A percentile compares a stretch with the other conserved stretches of the same genome.
These are phyloP conservation scores for Brettanomyces bruxellensis DNA, from an alignment of 805 yeast species.

Conservation along the genomic window DNA sequence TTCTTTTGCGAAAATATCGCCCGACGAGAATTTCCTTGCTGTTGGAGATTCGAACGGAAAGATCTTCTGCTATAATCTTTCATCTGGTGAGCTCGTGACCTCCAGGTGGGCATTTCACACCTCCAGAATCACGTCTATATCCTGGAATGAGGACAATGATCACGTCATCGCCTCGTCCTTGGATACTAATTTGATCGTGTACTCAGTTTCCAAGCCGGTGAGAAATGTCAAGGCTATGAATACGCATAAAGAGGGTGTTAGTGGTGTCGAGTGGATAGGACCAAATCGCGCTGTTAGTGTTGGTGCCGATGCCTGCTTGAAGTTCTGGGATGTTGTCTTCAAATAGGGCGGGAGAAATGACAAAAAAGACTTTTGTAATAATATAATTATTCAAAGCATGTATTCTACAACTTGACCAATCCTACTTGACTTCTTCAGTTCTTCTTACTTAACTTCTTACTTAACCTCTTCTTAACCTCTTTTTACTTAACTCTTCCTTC, in stretches of 20 bases:
- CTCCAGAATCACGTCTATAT: conserved; percentile 64
- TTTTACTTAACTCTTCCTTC: no score
- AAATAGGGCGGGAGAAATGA: background rate
- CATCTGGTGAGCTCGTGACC: conserved; percentile 51
- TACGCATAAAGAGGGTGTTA: conserved; percentile 86
- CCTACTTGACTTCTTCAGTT: no score
- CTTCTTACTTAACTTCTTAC: no score
- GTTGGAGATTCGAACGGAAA: conserved; percentile 86
- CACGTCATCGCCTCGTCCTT: conserved; percentile 71
- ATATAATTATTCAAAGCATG: background rate
- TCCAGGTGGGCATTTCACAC: conserved; percentile 96
- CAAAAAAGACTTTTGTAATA: background rate
- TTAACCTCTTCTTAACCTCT: no score
- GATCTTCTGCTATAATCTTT: conserved; percentile 58
- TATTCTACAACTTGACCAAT: no score
- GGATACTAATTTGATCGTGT: conserved; percentile 74
- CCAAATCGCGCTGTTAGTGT: conserved; percentile 48
- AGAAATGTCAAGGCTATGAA: conserved; percentile 65
- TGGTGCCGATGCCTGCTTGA: conserved; percentile 78
- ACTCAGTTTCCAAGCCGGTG: conserved; percentile 70
- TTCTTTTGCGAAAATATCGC: conserved; percentile 58
- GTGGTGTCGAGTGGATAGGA: conserved; percentile 58
- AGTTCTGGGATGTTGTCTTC: conserved; percentile 50
- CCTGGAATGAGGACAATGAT: conserved; percentile 72
- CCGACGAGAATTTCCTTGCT: conserved; percentile 59